Evolutionary conservation across 1,139 yeast species (phyloP).

Genomic region (Blastobotrys malaysiensis): DNA sequence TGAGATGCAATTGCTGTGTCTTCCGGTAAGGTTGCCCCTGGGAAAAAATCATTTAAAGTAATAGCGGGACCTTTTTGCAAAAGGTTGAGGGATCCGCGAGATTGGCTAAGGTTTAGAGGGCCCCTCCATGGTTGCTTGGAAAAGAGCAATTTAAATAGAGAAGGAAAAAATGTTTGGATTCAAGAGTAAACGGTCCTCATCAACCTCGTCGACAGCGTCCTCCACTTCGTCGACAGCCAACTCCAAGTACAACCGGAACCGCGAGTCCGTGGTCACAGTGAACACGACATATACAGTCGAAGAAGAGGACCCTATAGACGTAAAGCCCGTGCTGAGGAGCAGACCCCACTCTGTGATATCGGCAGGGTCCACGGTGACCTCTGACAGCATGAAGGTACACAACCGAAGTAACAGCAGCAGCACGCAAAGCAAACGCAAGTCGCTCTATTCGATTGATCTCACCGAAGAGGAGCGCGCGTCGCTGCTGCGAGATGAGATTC

Average conservation of each 20-base stretch:
- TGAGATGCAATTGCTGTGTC: background rate
- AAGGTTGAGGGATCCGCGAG: background rate
- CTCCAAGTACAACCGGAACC: background rate
- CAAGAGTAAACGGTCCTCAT: background rate
- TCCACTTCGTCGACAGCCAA: background rate
- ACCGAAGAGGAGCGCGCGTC: slow-evolving; percentile 21
- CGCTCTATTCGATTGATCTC: background rate
- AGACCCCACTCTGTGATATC: background rate
- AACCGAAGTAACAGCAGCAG: background rate
- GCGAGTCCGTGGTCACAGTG: background rate
- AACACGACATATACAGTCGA: background rate
- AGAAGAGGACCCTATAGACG: background rate
- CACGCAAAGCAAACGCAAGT: background rate
- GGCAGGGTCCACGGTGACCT: background rate
- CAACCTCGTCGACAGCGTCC: background rate
- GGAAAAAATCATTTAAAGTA: background rate
- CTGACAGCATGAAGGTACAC: background rate
- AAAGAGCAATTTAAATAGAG: background rate
- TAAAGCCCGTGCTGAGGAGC: background rate
- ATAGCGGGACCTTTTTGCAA: background rate
- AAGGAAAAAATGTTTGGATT: background rate
- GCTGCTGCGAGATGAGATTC: slow-evolving; percentile 23
- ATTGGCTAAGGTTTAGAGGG: background rate
- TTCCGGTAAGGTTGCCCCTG: slow-evolving; percentile 1
- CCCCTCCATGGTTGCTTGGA: background rate